These are phyloP conservation scores for Fraxinus anomala DNA, from an alignment of 257 asterid genomes.

Conservation along the genomic window DNA sequence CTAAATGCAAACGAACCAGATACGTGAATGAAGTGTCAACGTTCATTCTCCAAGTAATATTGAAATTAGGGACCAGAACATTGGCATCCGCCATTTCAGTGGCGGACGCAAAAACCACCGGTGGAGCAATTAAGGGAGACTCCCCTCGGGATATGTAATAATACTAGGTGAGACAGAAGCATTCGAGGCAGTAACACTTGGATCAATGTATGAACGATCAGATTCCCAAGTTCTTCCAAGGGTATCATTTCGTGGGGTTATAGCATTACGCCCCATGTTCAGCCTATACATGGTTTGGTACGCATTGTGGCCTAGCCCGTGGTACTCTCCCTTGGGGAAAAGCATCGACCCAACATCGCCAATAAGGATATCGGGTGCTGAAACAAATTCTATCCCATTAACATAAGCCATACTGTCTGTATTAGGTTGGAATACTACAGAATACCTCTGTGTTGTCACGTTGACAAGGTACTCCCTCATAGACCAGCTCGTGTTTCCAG, in stretches of 20 bases:
- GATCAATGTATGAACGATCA: slow-evolving; percentile 59
- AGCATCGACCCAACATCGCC: slow-evolving; percentile 40
- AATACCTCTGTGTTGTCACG: slow-evolving; percentile 49
- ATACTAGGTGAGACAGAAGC: slow-evolving; percentile 51
- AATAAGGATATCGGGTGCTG: slow-evolving; percentile 56
- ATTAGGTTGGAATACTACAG: slow-evolving; percentile 41
- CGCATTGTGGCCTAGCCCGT: slow-evolving; percentile 40
- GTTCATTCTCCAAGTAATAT: slow-evolving; percentile 71
- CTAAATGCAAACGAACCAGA: slow-evolving; percentile 79
- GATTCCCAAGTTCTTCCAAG: slow-evolving; percentile 49
- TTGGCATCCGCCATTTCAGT: slow-evolving; percentile 70
- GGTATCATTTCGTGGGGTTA: slow-evolving; percentile 41
- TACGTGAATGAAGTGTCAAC: slow-evolving; percentile 64
- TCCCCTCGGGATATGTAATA: slow-evolving; percentile 69
- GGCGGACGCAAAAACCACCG: slow-evolving; percentile 74
- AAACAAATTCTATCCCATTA: slow-evolving; percentile 57
- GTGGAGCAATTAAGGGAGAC: slow-evolving; percentile 86
- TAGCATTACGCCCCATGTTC: slow-evolving; percentile 50
- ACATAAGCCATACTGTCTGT: slow-evolving; percentile 44
- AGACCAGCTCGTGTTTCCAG: slow-evolving; percentile 16
- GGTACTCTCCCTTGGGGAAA: slow-evolving; percentile 43
- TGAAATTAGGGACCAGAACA: slow-evolving; percentile 62
- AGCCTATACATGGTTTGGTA: slow-evolving; percentile 48
- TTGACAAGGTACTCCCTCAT: slow-evolving; percentile 52
- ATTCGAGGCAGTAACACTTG: slow-evolving; percentile 38